These are phyloP conservation scores for Dactylellina parvicollis DNA, from an alignment of 2,329 filamentous ascomycete species.

Conservation along the genomic window DNA sequence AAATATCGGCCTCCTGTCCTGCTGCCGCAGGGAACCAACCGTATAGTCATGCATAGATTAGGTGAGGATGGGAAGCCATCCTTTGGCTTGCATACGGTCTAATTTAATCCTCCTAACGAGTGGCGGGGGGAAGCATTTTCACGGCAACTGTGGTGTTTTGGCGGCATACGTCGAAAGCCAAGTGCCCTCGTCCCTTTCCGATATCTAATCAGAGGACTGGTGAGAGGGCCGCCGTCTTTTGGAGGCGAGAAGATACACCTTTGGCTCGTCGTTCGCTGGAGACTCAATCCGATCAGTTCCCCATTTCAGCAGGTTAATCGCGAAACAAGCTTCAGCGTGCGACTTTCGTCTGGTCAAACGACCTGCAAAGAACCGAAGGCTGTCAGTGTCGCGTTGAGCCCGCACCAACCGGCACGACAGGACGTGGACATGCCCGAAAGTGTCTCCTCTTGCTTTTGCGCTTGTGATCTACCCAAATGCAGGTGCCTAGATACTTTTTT, in stretches of 20 bases:
- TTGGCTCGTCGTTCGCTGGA: not conserved
- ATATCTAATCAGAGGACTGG: slow-evolving; percentile 15
- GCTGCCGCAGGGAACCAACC: slow-evolving; percentile 12
- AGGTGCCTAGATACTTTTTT: slow-evolving; percentile 15
- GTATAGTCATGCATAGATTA: slow-evolving; percentile 37
- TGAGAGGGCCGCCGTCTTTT: not conserved
- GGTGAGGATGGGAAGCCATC: slow-evolving; percentile 33
- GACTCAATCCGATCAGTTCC: slow-evolving; percentile 39
- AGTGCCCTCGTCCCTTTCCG: slow-evolving; percentile 1
- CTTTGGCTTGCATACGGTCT: slow-evolving; percentile 51
- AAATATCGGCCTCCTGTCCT: slow-evolving; percentile 1
- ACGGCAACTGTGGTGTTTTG: too few relatives aligned
- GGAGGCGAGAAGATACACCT: slow-evolving; percentile 12
- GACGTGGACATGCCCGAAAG: slow-evolving; percentile 11
- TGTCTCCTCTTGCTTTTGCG: not conserved
- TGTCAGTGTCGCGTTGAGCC: not conserved
- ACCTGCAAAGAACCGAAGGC: slow-evolving; percentile 1
- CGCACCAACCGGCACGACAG: slow-evolving; percentile 11
- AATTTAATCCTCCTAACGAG: slow-evolving; percentile 49
- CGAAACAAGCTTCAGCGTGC: slow-evolving; percentile 37
- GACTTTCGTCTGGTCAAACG: slow-evolving; percentile 14
- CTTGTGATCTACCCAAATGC: slow-evolving; percentile 19
- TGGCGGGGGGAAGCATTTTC: slow-evolving; percentile 27
- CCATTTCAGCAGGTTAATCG: slow-evolving; percentile 48
- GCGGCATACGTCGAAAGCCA: too few relatives aligned